Base-by-base conservation (phyloP, 1,284 basidiomycete genomes). In the Sporisorium reilianum region DNA sequence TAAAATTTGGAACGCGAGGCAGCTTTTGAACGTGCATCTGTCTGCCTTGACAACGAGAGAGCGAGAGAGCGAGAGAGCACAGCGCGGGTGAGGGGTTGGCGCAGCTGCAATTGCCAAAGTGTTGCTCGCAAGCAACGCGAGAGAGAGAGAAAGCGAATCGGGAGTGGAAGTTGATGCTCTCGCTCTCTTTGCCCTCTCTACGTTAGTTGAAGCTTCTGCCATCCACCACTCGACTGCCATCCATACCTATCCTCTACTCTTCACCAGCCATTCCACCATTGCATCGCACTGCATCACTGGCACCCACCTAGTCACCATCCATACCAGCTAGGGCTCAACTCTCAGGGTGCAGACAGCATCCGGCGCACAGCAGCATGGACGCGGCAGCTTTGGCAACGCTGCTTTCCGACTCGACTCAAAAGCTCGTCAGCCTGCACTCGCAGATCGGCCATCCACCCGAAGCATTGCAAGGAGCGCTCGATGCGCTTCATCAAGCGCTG, bases 401-500 rank as follows among this genome's bases (percentile, higher is more conserved):
- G 44, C 76, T 82, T 1, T 72, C 77, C 26, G 55, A 71, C 14
- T 82, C 81, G 16, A 80, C 79, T 16, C 54, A 68, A 14, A 70
- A 75, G 46, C 74, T 82, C 8, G 66, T 72, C 16, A 48, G 59
- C 40, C 67, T 81, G 11, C 80, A 84, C 45, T 58, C 73, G 25
- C 67, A 76, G 41, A 77, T 84, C 50, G 82, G 82, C 10, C 69
- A 78, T 56, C 75, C 80, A 18, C 64, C 76, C 32, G 75, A 78
- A 22, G 64, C 77, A 23, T 56, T 82, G 5, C 70, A 78, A 59
- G 60, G 60, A 14, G 75, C 81, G 1, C 72, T 81, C 51, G 75
- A 75, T 5, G 67, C 75, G 1, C 77, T 82, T 11, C 77, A 77
- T n/a, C 62, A 75, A 12, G 76, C 80, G 3, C 67, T 84, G 18